These are phyloP conservation scores for Herpetomonas samuelpessoai DNA, from an alignment of 208 protist species.

Conservation along the genomic window DNA sequence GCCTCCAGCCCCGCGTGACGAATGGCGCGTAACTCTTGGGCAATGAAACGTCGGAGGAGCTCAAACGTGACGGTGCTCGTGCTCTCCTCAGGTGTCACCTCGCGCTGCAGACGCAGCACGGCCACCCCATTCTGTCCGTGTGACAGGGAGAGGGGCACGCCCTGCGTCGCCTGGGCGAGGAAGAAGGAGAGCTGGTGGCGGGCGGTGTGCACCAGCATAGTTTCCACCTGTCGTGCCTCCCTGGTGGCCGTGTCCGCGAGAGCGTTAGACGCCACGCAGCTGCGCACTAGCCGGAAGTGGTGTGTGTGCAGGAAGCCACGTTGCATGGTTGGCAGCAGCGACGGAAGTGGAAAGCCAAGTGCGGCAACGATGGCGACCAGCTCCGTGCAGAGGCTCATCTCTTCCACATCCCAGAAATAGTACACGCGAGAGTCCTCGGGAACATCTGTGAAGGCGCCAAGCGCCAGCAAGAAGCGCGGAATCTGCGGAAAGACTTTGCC, in stretches of 20 bases:
- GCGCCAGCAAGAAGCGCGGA: conserved; percentile 44
- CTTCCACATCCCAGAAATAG: conserved; percentile 58
- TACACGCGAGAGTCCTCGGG: conserved; percentile 10
- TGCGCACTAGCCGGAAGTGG: conserved; percentile 15
- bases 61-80: conserved; percentile 37
- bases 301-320: conserved; percentile 40
- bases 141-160: not conserved
- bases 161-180: conserved; percentile 1
- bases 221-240: conserved; percentile 18
- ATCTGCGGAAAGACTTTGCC: conserved; percentile 25
- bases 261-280: conserved; percentile 11
- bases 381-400: conserved; percentile 44
- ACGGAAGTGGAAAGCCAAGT: conserved; percentile 23
- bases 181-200: conserved; percentile 27
- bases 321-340: conserved; percentile 41
- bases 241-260: not conserved
- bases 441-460: conserved; percentile 39
- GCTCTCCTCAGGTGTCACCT: conserved; percentile 13
- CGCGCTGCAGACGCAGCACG: conserved; percentile 11
- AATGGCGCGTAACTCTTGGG: conserved; percentile 56
- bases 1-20: conserved; percentile 15
- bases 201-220: conserved; percentile 19
- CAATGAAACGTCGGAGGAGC: conserved; percentile 55
- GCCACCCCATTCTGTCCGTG: not conserved
- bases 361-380: conserved; percentile 35